Evolutionary conservation across 2,329 filamentous ascomycete species (phyloP).

Genomic region (Pseudomassariella vexata): DNA sequence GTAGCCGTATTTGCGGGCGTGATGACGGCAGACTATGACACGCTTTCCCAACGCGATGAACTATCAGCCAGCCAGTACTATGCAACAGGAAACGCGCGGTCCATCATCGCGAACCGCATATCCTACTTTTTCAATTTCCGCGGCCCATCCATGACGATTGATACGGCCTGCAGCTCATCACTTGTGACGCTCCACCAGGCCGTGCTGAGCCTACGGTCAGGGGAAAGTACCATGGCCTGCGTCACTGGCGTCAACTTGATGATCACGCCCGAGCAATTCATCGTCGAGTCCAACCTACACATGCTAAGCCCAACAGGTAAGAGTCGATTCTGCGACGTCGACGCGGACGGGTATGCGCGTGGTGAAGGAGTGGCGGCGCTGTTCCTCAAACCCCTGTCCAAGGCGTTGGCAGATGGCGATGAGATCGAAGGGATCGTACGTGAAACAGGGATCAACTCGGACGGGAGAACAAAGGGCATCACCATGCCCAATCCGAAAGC

Average conservation of each 20-base stretch:
- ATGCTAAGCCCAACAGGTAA: slow-evolving; percentile 39
- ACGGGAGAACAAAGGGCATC: slow-evolving; percentile 47
- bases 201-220: slow-evolving; percentile 31
- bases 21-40: slow-evolving; percentile 27
- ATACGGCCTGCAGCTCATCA: slow-evolving; percentile 35
- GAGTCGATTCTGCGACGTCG: slow-evolving; percentile 42
- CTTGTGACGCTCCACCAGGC: slow-evolving; percentile 31
- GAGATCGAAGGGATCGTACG: slow-evolving; percentile 40
- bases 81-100: slow-evolving; percentile 24
- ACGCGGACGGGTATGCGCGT: slow-evolving; percentile 51
- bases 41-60: slow-evolving; percentile 22
- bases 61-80: slow-evolving; percentile 22
- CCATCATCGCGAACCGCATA: slow-evolving; percentile 31
- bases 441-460: slow-evolving; percentile 40
- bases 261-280: slow-evolving; percentile 35
- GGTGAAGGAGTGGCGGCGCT: slow-evolving; percentile 48
- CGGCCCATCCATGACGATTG: slow-evolving; percentile 31
- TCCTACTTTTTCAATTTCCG: slow-evolving; percentile 34
- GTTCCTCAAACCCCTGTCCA: slow-evolving; percentile 43
- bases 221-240: slow-evolving; percentile 33
- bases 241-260: slow-evolving; percentile 38
- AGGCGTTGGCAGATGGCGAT: slow-evolving; percentile 45
- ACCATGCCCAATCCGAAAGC: slow-evolving; percentile 44
- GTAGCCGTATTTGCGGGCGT: slow-evolving; percentile 26
- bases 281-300: slow-evolving; percentile 34